phyloP scores from a whole-genome alignment of 257 asterid genomes.

The Capsicum rhomboideum region DNA sequence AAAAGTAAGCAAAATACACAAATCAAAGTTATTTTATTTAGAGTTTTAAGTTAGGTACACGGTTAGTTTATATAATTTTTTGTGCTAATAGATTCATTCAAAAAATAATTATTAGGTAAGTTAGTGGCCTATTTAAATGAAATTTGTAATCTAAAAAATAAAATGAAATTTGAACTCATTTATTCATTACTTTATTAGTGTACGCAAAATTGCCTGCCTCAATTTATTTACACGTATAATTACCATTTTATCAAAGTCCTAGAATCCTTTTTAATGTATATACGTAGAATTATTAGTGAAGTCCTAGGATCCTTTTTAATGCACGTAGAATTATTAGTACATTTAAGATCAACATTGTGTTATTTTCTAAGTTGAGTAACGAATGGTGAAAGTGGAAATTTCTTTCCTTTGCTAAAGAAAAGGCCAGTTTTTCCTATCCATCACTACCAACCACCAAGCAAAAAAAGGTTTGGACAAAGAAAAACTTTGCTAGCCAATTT shows the following conservation, averaged over 20 bases:
- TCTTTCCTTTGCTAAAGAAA: background rate
- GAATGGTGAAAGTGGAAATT: background rate
- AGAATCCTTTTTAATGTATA: background rate
- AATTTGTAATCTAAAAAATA: too few relatives aligned
- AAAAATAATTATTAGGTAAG: too few relatives aligned
- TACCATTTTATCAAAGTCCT: background rate
- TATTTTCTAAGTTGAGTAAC: background rate
- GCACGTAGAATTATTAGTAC: background rate
- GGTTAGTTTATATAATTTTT: too few relatives aligned
- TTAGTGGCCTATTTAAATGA: too few relatives aligned
- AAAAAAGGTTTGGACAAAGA: background rate
- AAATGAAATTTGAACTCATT: too few relatives aligned
- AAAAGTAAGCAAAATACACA: background rate
- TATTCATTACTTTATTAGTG: too few relatives aligned
- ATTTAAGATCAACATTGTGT: background rate
- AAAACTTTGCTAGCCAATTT: background rate
- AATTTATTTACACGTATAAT: background rate
- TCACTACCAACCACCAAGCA: background rate
- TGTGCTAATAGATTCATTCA: too few relatives aligned
- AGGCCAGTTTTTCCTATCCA: background rate
- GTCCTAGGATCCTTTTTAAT: background rate
- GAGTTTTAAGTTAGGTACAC: background rate
- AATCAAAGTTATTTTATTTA: background rate
- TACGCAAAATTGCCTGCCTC: background rate
- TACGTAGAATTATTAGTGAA: background rate